Evolutionary conservation across 192 early-diverging fungal genomes (phyloP).

Genomic region (Podila clonocystis): DNA sequence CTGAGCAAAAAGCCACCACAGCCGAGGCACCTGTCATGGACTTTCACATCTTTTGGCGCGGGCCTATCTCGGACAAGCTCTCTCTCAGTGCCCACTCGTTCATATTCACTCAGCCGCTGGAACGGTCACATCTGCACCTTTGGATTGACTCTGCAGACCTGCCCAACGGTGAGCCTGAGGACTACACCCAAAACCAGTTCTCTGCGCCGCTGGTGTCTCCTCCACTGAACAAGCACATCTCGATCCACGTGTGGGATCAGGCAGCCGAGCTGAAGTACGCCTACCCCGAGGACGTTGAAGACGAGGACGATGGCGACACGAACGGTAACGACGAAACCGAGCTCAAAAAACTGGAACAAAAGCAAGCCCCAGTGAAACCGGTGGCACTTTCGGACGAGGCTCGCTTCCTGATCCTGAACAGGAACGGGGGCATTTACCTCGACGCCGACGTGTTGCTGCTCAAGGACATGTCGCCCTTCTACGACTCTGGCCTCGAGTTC

Average conservation of each 20-base stretch:
- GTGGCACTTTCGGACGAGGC: constrained; percentile 49
- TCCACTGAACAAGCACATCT: constrained; percentile 22
- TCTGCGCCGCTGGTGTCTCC: constrained; percentile 15
- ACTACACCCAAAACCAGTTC: constrained; percentile 22
- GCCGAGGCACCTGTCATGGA: constrained; percentile 14
- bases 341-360: background rate
- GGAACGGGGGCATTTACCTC: constrained; percentile 50
- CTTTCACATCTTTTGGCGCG: constrained; percentile 55
- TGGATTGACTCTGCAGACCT: constrained; percentile 51
- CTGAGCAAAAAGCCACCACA: background rate
- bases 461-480: constrained; percentile 47
- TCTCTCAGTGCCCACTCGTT: constrained; percentile 32
- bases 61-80: constrained; percentile 44
- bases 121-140: constrained; percentile 31
- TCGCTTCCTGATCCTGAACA: constrained; percentile 45
- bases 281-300: background rate
- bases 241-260: constrained; percentile 38
- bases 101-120: constrained; percentile 44
- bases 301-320: background rate
- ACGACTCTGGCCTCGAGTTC: constrained; percentile 43
- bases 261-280: constrained; percentile 18
- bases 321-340: background rate
- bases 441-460: constrained; percentile 50
- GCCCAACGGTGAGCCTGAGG: constrained; percentile 29
- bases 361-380: background rate